A percentile compares a stretch with the other conserved stretches of the same genome.
Conservation (phyloP, 2,329 filamentous ascomycete species). For the Scedosporium boydii region DNA sequence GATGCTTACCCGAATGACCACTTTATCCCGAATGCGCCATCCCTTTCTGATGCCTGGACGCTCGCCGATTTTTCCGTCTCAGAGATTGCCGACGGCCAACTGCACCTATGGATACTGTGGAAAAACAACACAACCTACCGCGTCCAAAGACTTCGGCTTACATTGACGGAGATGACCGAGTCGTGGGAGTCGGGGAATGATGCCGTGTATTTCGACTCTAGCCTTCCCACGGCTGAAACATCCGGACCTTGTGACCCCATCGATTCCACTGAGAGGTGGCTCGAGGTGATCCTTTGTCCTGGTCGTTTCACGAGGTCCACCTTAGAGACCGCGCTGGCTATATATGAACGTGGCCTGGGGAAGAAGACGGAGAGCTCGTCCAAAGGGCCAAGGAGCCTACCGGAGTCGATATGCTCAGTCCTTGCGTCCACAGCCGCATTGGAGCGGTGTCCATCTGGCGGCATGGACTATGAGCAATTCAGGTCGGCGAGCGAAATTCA, state of each 20-base stretch:
- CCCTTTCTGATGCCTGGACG: conserved; percentile 68
- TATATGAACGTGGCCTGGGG: conserved; percentile 62
- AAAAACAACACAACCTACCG: conserved; percentile 75
- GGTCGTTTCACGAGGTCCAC: conserved; percentile 72
- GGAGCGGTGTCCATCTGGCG: conserved; percentile 49
- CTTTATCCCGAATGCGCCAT: conserved; percentile 51
- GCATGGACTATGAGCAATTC: conserved; percentile 68
- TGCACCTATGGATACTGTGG: conserved; percentile 69
- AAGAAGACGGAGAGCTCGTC: conserved; percentile 27
- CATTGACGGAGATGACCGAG: conserved; percentile 50
- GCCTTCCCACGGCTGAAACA: conserved; percentile 41
- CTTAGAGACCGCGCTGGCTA: conserved; percentile 71
- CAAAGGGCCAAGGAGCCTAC: conserved; percentile 47
- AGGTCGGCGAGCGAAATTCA: conserved; percentile 66
- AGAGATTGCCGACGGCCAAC: conserved; percentile 40
- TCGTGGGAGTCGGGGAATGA: conserved; percentile 65
- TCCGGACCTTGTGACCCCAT: conserved; percentile 55
- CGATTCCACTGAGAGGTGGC: conserved; percentile 75
- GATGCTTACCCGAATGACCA: conserved; percentile 58
- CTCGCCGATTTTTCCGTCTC: conserved; percentile 66
- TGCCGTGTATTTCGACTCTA: conserved; percentile 52
- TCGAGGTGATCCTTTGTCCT: conserved; percentile 72
- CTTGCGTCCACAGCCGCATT: conserved; percentile 61
- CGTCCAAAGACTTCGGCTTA: conserved; percentile 64
- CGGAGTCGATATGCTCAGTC: conserved; percentile 66